Evolutionary conservation across 2,329 filamentous ascomycete species (phyloP).

Genomic region (Onygena corvina): DNA sequence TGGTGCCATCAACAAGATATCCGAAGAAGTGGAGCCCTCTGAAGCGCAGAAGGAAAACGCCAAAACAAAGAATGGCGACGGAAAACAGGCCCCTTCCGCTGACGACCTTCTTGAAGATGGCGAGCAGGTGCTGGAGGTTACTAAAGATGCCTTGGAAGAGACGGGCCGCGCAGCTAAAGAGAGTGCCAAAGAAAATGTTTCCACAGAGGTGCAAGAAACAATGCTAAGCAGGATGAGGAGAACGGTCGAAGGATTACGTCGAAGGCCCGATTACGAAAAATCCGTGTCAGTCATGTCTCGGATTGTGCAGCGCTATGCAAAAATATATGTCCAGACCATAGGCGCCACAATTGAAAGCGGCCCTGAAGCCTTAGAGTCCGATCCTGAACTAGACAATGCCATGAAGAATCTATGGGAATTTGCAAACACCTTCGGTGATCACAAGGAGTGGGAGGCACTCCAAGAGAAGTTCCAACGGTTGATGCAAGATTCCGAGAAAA

Average conservation of each 20-base stretch:
- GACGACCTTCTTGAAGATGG: constrained; percentile 53
- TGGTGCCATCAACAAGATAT: constrained; percentile 60
- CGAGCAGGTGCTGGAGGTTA: constrained; percentile 39
- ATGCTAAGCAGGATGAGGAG: constrained; percentile 65
- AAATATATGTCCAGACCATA: constrained; percentile 61
- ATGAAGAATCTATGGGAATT: constrained; percentile 71
- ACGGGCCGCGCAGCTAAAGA: constrained; percentile 48
- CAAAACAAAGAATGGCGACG: constrained; percentile 38
- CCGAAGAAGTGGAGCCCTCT: constrained; percentile 59
- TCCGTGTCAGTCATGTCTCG: constrained; percentile 69
- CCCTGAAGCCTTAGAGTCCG: constrained; percentile 59
- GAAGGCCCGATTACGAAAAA: constrained; percentile 69
- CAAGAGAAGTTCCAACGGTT: constrained; percentile 57
- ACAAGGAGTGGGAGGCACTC: constrained; percentile 61
- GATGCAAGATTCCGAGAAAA: constrained; percentile 59
- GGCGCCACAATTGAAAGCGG: constrained; percentile 55
- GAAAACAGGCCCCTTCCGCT: constrained; percentile 40
- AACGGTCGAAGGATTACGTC: constrained; percentile 59
- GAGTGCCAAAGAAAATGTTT: constrained; percentile 62
- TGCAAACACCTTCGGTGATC: constrained; percentile 65
- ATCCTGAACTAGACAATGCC: constrained; percentile 61
- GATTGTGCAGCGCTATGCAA: constrained; percentile 65
- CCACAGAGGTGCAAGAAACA: constrained; percentile 59
- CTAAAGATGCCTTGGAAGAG: constrained; percentile 27
- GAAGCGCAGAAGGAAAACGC: constrained; percentile 45